Percentiles rank a stretch among this genome's conserved stretches.
Evolutionary conservation across 208 protist genomes (phyloP).

Genomic region (Crithidia mellificae): DNA sequence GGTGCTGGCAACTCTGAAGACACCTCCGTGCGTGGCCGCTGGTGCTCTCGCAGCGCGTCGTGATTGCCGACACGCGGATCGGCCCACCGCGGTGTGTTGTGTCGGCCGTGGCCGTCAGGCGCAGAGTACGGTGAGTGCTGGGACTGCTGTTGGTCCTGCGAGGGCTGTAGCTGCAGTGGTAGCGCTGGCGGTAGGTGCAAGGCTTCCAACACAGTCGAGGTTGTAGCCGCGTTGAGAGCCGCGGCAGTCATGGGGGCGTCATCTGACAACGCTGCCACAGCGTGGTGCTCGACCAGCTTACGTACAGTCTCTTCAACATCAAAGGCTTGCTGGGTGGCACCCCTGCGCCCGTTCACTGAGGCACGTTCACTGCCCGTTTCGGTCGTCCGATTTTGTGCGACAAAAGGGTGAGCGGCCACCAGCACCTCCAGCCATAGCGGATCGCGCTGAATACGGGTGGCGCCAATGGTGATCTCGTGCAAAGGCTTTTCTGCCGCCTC

Average conservation of each 20-base stretch:
- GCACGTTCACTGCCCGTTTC: not conserved
- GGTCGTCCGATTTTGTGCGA: conserved; percentile 39
- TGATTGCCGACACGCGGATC: too few relatives aligned
- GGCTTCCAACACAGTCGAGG: conserved; percentile 36
- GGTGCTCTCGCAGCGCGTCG: not conserved
- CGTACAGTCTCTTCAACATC: conserved; percentile 11
- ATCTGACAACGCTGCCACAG: not conserved
- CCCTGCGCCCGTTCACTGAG: not conserved
- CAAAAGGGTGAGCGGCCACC: conserved; percentile 44
- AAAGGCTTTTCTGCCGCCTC: not conserved
- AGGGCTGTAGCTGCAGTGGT: conserved; percentile 41
- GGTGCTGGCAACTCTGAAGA: not conserved
- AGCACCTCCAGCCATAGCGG: conserved; percentile 70
- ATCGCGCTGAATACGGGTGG: conserved; percentile 55
- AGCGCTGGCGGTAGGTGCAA: conserved; percentile 43
- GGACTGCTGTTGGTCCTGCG: not conserved
- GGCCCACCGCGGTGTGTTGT: too few relatives aligned
- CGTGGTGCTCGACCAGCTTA: conserved; percentile 1
- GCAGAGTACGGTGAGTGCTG: not conserved
- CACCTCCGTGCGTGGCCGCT: conserved; percentile 23
- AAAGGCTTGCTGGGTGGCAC: conserved; percentile 11
- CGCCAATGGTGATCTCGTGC: not conserved
- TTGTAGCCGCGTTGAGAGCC: conserved; percentile 32
- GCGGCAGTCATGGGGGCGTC: not conserved
- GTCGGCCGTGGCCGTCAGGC: not conserved